phyloP scores from a whole-genome alignment of 2,329 filamentous ascomycete species.

The Colletotrichum sp. region DNA sequence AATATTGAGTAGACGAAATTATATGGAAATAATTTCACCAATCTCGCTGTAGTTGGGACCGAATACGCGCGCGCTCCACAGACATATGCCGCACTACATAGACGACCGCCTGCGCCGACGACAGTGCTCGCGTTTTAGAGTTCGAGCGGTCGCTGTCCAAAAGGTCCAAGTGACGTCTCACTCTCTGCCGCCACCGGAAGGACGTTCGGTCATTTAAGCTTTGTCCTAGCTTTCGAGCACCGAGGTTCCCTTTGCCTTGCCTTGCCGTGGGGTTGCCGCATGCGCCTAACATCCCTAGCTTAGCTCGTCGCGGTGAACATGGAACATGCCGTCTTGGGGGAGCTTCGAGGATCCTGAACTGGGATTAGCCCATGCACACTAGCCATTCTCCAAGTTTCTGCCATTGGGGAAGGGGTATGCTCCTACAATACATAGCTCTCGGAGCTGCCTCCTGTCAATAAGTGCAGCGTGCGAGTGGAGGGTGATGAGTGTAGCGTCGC shows the following conservation, averaged over 20 bases:
- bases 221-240: not conserved
- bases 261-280: not conserved
- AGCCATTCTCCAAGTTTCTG: not conserved
- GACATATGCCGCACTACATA: not conserved
- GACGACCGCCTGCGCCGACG: not conserved
- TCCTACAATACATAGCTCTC: not conserved
- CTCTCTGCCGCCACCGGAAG: not conserved
- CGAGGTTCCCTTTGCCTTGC: not conserved
- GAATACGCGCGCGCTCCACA: not conserved
- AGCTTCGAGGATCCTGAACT: not conserved
- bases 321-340: not conserved
- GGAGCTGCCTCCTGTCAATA: not conserved
- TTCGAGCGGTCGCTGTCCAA: not conserved
- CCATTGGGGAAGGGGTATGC: not conserved
- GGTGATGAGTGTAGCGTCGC: not conserved
- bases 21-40: not conserved
- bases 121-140: not conserved
- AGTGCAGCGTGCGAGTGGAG: rapidly evolving
- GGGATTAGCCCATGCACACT: not conserved
- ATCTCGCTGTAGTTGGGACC: not conserved
- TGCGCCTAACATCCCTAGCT: not conserved
- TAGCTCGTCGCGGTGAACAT: not conserved
- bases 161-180: slow-evolving; percentile 9
- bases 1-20: not conserved
- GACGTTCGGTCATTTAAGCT: not conserved